These are phyloP conservation scores for Gossypium armourianum DNA, from an alignment of 441 rosid species.

Conservation along the genomic window DNA sequence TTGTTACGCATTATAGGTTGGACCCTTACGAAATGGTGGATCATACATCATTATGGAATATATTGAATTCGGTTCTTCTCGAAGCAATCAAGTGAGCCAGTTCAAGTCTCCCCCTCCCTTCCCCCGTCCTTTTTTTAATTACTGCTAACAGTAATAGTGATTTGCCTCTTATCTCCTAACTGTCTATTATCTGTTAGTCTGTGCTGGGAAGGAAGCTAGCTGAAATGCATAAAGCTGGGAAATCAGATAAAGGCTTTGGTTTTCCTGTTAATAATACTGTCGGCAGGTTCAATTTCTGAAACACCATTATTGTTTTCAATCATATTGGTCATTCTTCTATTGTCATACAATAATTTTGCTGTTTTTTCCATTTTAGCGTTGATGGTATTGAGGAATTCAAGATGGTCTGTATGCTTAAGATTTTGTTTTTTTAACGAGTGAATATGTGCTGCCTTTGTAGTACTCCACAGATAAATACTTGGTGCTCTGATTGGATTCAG, in stretches of 20 bases:
- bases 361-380: not conserved
- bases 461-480: conserved; percentile 77
- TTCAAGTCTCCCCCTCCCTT: not conserved
- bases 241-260: conserved; percentile 68
- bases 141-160: not conserved
- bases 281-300: conserved; percentile 49
- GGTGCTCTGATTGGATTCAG: conserved; percentile 77
- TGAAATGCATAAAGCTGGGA: conserved; percentile 86
- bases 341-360: not conserved
- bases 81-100: conserved; percentile 64
- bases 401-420: not conserved
- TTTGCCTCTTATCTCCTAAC: conserved; percentile 15
- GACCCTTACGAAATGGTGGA: conserved; percentile 61
- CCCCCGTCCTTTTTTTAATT: no score
- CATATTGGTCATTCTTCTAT: not conserved
- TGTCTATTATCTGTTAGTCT: conserved; percentile 33
- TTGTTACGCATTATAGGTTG: conserved; percentile 38
- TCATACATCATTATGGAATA: conserved; percentile 84
- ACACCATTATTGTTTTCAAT: conserved; percentile 6
- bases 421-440: conserved; percentile 15
- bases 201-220: conserved; percentile 73
- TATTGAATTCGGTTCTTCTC: conserved; percentile 59
- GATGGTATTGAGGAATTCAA: not conserved
- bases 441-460: conserved; percentile 27
- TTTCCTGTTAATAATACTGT: conserved; percentile 78